Base-by-base conservation (phyloP, 345 rosid species). In the Murraya paniculata region DNA sequence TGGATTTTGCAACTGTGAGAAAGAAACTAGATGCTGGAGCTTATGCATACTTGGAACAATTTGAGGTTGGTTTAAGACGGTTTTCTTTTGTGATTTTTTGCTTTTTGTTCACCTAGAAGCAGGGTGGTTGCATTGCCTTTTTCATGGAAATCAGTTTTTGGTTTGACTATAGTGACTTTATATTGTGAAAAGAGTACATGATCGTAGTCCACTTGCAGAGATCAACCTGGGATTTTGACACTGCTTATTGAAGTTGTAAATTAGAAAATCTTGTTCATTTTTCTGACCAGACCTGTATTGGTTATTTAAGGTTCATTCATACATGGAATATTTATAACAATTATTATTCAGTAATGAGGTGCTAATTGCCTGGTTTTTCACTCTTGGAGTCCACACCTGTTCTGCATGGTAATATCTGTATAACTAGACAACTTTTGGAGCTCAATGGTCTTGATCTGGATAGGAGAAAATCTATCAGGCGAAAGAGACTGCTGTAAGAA, bases 1-100 rank as follows among this genome's bases (percentile, higher is more conserved):
- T 96, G 98, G 99, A 96, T 84, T 96, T 92, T 74, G 85, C 87
- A 61, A 92, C 98, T 0, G 81, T 92, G 77, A 89, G 94, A 87
- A 94, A 86, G 75, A 96, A 89, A 81, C 83, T 96, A 33, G 93
- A 86, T 41, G 79, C 70, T 14, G 93, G 88, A 77, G 94, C 79
- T 30, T 96, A 96, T 84, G 58, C 81, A 41, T 86, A 77, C 82
- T 90, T 96, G 92, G 98, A 94, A 82, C 91, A 92, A 57, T 93
- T 94, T 79, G 98, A 96, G 97, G 99, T 88, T 68, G 35, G 90
- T 81, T 83, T 56, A 6, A 18, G 33, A 64, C 61, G 7, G 6
- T 36, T 22, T 56, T 14, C 16, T 58, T 39, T 65, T 61, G 39
- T 67, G 6, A 75, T 31, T 72, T 35, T 53, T 55, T 7, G 21